A percentile compares a stretch with the other conserved stretches of the same genome.
phyloP scores from a whole-genome alignment of 305 asterid species.

The Fraxinus angustifolia region DNA sequence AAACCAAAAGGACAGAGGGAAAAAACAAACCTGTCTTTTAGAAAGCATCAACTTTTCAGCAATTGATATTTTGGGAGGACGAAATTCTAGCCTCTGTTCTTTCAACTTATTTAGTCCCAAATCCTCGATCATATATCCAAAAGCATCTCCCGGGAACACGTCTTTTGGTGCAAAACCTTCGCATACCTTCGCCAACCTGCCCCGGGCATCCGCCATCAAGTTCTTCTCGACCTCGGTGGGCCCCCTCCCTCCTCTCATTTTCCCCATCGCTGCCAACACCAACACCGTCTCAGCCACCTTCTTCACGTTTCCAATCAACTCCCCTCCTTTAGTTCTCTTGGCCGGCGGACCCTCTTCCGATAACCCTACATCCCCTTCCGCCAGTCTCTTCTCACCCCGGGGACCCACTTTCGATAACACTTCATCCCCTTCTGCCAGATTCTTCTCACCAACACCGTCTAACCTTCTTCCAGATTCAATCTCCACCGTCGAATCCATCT shows the following conservation, averaged over 20 bases:
- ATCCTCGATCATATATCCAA: conserved; percentile 76
- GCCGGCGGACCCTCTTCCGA: conserved; percentile 21
- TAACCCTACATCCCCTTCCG: conserved; percentile 39
- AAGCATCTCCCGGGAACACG: conserved; percentile 76
- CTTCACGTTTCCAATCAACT: conserved; percentile 35
- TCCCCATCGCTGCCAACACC: conserved; percentile 86
- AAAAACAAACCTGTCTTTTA: conserved; percentile 65
- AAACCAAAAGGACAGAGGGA: background rate
- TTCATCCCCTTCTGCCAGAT: conserved; percentile 45
- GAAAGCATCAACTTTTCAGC: conserved; percentile 70
- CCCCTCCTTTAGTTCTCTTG: conserved; percentile 35
- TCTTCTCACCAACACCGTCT: conserved; percentile 51
- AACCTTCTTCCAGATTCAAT: conserved; percentile 38
- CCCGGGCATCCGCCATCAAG: conserved; percentile 69
- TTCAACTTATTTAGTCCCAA: conserved; percentile 71
- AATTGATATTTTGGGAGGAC: conserved; percentile 74
- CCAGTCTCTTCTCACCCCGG: conserved; percentile 48
- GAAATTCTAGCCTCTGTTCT: conserved; percentile 71
- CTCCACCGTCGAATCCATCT: conserved; percentile 48
- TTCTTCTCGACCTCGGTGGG: conserved; percentile 71
- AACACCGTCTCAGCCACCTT: conserved; percentile 83
- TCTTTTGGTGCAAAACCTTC: conserved; percentile 83
- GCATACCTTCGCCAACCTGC: conserved; percentile 58
- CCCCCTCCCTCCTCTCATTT: conserved; percentile 85
- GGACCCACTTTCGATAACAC: conserved; percentile 26